These are phyloP conservation scores for Phialophora macrospora DNA, from an alignment of 2,329 filamentous ascomycete genomes.

Conservation along the genomic window DNA sequence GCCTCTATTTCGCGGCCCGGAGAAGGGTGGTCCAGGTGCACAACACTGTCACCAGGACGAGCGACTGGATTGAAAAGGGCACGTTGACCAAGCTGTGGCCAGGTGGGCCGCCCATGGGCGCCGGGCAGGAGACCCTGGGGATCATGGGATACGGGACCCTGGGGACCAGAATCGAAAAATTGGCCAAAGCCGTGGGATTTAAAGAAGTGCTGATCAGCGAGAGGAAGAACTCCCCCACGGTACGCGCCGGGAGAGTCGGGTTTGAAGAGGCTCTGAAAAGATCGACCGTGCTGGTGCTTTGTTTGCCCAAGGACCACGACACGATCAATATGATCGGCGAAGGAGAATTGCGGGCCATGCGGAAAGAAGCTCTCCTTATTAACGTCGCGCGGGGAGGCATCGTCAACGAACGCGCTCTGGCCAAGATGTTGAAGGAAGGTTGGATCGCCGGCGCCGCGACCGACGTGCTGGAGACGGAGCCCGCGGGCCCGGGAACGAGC, in stretches of 20 bases:
- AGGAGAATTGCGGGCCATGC: constrained; percentile 53
- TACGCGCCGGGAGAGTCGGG: constrained; percentile 28
- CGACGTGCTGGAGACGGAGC: constrained; percentile 58
- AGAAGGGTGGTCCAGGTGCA: constrained; percentile 50
- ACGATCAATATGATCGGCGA: constrained; percentile 46
- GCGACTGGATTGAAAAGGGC: constrained; percentile 50
- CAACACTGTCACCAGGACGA: constrained; percentile 42
- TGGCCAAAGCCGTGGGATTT: constrained; percentile 56
- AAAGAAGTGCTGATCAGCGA: constrained; percentile 54
- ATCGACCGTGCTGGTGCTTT: constrained; percentile 44
- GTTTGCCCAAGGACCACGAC: constrained; percentile 42
- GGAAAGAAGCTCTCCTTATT: constrained; percentile 52
- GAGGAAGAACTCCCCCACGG: constrained; percentile 46
- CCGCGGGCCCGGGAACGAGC: constrained; percentile 51
- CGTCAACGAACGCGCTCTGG: constrained; percentile 56
- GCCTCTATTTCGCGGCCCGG: constrained; percentile 55
- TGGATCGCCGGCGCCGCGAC: constrained; percentile 56
- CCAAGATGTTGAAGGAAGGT: constrained; percentile 51
- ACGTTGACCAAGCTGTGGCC: constrained; percentile 44
- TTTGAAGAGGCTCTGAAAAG: constrained; percentile 43
- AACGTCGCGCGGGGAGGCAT: constrained; percentile 59
- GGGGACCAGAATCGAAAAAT: constrained; percentile 53
- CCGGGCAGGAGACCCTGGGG: constrained; percentile 55
- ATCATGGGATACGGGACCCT: constrained; percentile 58
- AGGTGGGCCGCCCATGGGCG: constrained; percentile 50